Conservation (phyloP, 129 eudicot species). For the carrot (Daucus carota) region DNA sequence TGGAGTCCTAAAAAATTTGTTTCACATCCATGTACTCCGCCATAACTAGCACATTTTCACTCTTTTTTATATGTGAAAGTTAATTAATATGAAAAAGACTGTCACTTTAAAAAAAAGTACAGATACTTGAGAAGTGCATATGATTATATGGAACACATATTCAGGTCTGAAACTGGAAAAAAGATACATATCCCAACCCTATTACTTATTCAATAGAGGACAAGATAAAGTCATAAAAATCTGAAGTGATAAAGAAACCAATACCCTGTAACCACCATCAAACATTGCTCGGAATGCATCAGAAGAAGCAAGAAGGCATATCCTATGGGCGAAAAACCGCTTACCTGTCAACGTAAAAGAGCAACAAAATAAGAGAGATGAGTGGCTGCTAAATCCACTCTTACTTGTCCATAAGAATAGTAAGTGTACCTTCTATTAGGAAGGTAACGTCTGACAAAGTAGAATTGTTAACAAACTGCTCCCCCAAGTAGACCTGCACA, state of each 20-base stretch:
- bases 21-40: background rate
- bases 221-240: background rate
- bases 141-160: background rate
- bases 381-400: background rate
- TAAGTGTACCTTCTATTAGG: slow-evolving; percentile 63
- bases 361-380: background rate
- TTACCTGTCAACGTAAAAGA: slow-evolving; percentile 38
- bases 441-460: slow-evolving; percentile 85
- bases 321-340: slow-evolving; percentile 89
- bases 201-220: background rate
- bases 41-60: background rate
- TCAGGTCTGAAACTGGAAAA: background rate
- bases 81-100: background rate
- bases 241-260: slow-evolving; percentile 1
- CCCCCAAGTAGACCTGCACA: slow-evolving; percentile 88
- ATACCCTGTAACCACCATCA: slow-evolving; percentile 95
- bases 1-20: background rate
- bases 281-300: slow-evolving; percentile 99
- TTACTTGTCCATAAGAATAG: background rate
- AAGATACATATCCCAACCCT: background rate
- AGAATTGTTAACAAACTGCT: slow-evolving; percentile 76
- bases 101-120: background rate
- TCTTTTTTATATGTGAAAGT: background rate
- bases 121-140: background rate
- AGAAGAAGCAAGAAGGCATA: slow-evolving; percentile 96